Evolutionary conservation across 768 basidiomycete genomes (phyloP).

Genomic region (Lyophyllum atratum): DNA sequence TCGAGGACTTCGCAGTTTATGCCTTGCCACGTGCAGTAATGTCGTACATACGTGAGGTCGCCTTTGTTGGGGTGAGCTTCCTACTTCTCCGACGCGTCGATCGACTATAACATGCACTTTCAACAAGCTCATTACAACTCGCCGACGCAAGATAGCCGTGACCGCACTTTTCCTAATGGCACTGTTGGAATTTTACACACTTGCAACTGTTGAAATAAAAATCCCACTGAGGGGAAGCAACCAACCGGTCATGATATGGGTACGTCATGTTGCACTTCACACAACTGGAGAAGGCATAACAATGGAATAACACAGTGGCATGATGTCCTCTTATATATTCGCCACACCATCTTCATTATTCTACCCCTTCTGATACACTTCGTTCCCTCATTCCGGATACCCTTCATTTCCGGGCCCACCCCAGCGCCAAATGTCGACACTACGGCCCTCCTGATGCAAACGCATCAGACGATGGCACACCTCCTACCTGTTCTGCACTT

Average conservation of each 20-base stretch:
- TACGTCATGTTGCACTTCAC: conserved; percentile 20
- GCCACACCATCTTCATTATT: conserved; percentile 59
- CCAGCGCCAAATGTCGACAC: conserved; percentile 25
- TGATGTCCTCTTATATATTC: conserved; percentile 53
- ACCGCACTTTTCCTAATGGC: conserved; percentile 50
- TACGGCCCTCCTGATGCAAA: conserved; percentile 21
- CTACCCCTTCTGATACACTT: conserved; percentile 54
- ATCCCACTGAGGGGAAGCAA: conserved; percentile 36
- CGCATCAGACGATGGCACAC: conserved; percentile 35
- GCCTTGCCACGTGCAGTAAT: conserved; percentile 55
- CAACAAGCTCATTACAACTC: conserved; percentile 27
- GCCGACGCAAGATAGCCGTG: conserved; percentile 43
- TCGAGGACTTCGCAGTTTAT: conserved; percentile 61
- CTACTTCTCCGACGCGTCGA: background rate
- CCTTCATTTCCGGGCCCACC: conserved; percentile 23
- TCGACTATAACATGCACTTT: conserved; percentile 8
- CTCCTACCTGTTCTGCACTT: conserved; percentile 51
- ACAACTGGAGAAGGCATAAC: background rate
- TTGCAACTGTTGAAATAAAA: conserved; percentile 46
- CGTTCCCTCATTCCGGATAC: conserved; percentile 38
- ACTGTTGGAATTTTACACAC: conserved; percentile 55
- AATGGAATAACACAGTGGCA: conserved; percentile 54
- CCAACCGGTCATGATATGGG: conserved; percentile 31
- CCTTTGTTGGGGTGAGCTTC: conserved; percentile 49
- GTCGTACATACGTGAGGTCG: conserved; percentile 59